Evolutionary conservation across 768 basidiomycete genomes (phyloP).

Genomic region (Fomitopsis serialis): DNA sequence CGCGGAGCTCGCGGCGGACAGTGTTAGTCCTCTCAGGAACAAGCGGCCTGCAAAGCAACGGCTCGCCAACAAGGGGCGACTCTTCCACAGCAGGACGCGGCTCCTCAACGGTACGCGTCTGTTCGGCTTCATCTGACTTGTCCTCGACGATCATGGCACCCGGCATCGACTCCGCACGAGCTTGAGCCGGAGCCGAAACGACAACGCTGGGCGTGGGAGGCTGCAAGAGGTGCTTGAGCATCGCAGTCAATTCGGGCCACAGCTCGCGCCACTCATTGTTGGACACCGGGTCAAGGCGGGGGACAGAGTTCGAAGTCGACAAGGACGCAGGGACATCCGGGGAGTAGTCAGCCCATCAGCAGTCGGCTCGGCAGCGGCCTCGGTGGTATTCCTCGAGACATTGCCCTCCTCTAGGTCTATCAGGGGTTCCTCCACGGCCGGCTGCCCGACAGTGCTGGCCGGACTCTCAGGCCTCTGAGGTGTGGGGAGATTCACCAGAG

Average conservation of each 20-base stretch:
- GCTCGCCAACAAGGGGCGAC: constrained; percentile 21
- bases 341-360: constrained; percentile 14
- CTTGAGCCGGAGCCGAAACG: background rate
- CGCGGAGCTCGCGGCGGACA: background rate
- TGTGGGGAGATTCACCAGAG: background rate
- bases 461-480: background rate
- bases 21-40: constrained; percentile 2
- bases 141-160: constrained; percentile 15
- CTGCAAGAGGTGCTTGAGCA: constrained; percentile 21
- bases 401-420: constrained; percentile 15
- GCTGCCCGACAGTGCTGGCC: background rate
- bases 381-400: background rate
- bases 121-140: background rate
- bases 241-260: constrained; percentile 21
- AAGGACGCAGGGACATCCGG: constrained; percentile 11
- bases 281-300: constrained; percentile 16
- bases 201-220: constrained; percentile 8
- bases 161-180: constrained; percentile 10
- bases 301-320: constrained; percentile 12
- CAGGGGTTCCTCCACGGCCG: constrained; percentile 2
- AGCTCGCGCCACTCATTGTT: constrained; percentile 21
- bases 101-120: background rate
- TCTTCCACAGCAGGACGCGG: constrained; percentile 4
- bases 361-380: background rate
- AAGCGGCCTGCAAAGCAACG: constrained; percentile 17